Evolutionary conservation across 1,284 basidiomycete genomes (phyloP), one percentile per base, ranked within the genome.

Genomic region (Cystobasidiaceae sp.): DNA sequence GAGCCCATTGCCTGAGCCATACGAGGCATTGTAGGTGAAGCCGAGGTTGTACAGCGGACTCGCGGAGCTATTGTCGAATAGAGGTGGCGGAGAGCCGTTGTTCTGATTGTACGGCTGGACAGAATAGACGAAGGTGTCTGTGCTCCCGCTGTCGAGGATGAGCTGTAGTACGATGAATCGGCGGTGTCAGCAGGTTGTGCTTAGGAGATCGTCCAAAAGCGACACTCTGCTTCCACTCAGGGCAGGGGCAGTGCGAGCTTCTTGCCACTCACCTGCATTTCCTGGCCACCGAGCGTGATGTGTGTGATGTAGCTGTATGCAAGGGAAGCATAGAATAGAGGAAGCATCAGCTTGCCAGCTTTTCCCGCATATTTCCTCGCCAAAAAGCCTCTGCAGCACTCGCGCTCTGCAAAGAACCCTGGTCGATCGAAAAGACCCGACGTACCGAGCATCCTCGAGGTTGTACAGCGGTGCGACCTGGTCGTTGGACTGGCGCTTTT

Each of bases 121-220:
- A 0, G 61, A 64, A 32, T 64, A 64, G 19, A 64, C 61, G 61
- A 64, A 64, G 37, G 61, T 64, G 43, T 64, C 61, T 64, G 61
- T 64, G 45, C 61, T 64, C 4, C 61, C 61, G 39, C 39, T 54
- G 37, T 64, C 61, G 11, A 64, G 37, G n/a, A 64, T 64, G 61
- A 64, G 51, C 61, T 64, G 41, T 30, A 32, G n/a, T n/a, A n/a
- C n/a, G n/a, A n/a, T n/a, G n/a, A n/a, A n/a, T n/a, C n/a, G n/a
- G n/a, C n/a, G n/a, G n/a, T n/a, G n/a, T n/a, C n/a, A n/a, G n/a
- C n/a, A n/a, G n/a, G n/a, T n/a, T n/a, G n/a, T n/a, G n/a, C n/a
- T n/a, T n/a, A n/a, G n/a, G n/a, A n/a, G n/a, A n/a, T n/a, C n/a
- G n/a, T n/a, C n/a, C n/a, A n/a, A n/a, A n/a, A n/a, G n/a, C n/a